phyloP scores from a whole-genome alignment of 495 filamentous ascomycete genomes.

The Lasiosphaeris hirsuta region DNA sequence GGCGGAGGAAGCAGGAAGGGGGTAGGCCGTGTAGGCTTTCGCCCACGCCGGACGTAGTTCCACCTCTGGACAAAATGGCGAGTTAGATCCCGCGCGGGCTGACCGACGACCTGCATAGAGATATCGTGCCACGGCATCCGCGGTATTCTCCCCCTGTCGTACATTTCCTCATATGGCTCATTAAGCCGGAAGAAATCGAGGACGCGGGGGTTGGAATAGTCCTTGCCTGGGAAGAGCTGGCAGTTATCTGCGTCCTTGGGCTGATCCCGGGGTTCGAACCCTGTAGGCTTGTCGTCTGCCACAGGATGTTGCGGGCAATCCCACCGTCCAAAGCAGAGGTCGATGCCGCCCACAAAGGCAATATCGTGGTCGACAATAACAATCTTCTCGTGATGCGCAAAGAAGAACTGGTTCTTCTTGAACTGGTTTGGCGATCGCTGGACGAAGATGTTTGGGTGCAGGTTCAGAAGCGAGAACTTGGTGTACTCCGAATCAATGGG shows the following conservation, averaged over 20 bases:
- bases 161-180: conserved; percentile 99
- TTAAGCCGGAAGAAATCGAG: conserved; percentile 92
- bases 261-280: conserved; percentile 68
- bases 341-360: conserved; percentile 93
- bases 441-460: conserved; percentile 95
- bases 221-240: conserved; percentile 96
- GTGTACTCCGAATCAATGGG: conserved; percentile 99
- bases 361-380: conserved; percentile 94
- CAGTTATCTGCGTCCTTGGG: conserved; percentile 91
- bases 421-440: conserved; percentile 96
- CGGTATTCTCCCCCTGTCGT: conserved; percentile 80
- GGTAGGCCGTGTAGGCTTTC: conserved; percentile 90
- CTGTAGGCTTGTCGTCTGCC: conserved; percentile 89
- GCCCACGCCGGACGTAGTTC: conserved; percentile 94
- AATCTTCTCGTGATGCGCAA: conserved; percentile 97
- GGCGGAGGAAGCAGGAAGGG: conserved; percentile 91
- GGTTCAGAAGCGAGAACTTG: conserved; percentile 93
- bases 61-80: conserved; percentile 98
- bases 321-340: conserved; percentile 97
- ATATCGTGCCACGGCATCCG: conserved; percentile 99
- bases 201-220: conserved; percentile 95
- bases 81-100: conserved; percentile 90
- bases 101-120: conserved; percentile 95
- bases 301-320: conserved; percentile 91
- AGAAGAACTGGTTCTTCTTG: conserved; percentile 99